Evolutionary conservation across 2,329 filamentous ascomycete species (phyloP).

Genomic region (Verticillium klebahnii): DNA sequence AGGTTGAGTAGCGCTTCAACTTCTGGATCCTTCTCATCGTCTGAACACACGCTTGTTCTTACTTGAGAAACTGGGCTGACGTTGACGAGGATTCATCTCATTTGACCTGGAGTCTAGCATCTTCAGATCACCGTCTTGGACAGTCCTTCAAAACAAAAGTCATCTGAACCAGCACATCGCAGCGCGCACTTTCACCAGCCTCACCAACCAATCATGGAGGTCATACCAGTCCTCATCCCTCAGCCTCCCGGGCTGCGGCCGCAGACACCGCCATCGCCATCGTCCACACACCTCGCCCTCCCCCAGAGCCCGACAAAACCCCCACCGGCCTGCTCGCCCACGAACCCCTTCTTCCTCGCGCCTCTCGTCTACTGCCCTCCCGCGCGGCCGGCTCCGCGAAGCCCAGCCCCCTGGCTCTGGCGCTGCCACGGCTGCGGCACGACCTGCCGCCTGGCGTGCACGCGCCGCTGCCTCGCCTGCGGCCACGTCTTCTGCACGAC

Average conservation of each 20-base stretch:
- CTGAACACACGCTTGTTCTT: no score
- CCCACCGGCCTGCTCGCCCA: not conserved
- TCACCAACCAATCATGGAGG: not conserved
- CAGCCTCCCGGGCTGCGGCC: not conserved
- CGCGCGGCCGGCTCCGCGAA: not conserved
- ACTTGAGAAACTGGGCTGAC: no score
- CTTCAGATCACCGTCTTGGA: no score
- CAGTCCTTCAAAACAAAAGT: no score
- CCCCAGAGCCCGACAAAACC: not conserved
- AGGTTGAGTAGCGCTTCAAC: no score
- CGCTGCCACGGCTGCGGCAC: conserved; percentile 23
- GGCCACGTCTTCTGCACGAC: not conserved
- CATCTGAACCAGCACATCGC: no score
- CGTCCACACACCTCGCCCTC: not conserved
- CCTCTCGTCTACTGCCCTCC: not conserved
- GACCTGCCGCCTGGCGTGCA: conserved; percentile 23
- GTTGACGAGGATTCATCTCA: no score
- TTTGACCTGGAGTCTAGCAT: no score
- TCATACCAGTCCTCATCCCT: not conserved
- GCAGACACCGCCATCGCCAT: not conserved
- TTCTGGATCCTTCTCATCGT: no score
- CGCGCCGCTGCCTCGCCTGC: conserved; percentile 33
- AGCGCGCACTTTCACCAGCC: not conserved
- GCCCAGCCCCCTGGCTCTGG: conserved; percentile 25
- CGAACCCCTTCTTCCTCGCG: not conserved